Conservation (phyloP, 139 green algal genomes). For the Tetradesmus obliquus region DNA sequence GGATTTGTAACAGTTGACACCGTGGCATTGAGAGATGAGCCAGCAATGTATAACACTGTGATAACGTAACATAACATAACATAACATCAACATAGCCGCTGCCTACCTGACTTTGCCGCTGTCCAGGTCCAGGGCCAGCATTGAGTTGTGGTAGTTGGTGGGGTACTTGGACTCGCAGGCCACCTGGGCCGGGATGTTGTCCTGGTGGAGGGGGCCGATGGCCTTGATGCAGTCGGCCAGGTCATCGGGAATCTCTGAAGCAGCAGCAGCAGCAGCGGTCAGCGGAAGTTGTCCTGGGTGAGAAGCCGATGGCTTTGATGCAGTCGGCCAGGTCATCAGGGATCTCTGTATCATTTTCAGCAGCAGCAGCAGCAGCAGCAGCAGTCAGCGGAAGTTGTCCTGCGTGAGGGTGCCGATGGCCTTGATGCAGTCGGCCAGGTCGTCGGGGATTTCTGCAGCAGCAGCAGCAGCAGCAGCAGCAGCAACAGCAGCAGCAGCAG, state of each 20-base stretch:
- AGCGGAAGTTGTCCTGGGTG: no score
- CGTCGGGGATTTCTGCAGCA: not conserved
- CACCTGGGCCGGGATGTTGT: not conserved
- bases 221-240: not conserved
- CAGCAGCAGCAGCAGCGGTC: no score
- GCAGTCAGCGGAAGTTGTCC: no score
- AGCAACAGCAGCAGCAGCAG: not conserved
- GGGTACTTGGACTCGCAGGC: not conserved
- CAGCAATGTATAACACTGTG: no score
- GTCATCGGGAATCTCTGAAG: not conserved
- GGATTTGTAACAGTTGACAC: not conserved
- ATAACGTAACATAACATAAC: no score
- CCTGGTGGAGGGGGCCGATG: not conserved
- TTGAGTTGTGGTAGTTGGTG: not conserved
- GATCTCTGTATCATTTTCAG: no score
- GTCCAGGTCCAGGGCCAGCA: not conserved
- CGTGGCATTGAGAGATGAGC: no score
- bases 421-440: not conserved
- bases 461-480: no score
- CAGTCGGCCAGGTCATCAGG: no score
- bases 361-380: no score
- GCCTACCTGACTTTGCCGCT: not conserved
- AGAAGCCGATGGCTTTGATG: no score
- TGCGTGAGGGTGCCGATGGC: not conserved
- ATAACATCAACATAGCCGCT: no score